A percentile compares a stretch with the other conserved stretches of the same genome.
phyloP scores from a whole-genome alignment of 2,329 filamentous ascomycete species.

The Arachnomyces sp. region DNA sequence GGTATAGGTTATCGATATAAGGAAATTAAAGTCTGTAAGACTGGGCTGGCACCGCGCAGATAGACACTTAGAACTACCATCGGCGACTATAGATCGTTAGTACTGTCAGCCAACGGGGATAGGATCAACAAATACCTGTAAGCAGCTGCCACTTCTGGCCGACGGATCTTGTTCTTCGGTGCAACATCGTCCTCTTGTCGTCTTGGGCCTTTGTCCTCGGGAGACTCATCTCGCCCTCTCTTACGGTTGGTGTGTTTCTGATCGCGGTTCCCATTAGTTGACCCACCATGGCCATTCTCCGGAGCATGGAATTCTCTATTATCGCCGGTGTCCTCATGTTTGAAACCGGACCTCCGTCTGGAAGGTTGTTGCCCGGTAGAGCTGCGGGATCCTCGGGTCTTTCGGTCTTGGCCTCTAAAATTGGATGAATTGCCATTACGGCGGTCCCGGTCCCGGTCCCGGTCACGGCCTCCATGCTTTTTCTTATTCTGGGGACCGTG shows the following conservation, averaged over 20 bases:
- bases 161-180: constrained; percentile 27
- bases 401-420: neutral
- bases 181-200: constrained; percentile 22
- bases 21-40: constrained; percentile 1
- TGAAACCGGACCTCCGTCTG: neutral
- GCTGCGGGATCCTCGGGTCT: neutral
- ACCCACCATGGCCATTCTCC: neutral
- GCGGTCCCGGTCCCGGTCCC: no score
- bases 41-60: neutral
- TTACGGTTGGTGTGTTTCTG: constrained; percentile 9
- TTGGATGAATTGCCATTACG: neutral
- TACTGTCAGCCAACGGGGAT: constrained; percentile 1
- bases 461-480: no score
- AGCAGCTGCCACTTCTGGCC: constrained; percentile 33
- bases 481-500: no score
- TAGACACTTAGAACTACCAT: constrained; percentile 22
- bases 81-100: constrained; percentile 25
- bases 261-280: constrained; percentile 4
- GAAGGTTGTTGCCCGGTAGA: neutral
- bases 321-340: neutral
- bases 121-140: constrained; percentile 26
- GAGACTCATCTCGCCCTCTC: constrained; percentile 11
- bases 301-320: neutral
- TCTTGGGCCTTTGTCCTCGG: constrained; percentile 18
- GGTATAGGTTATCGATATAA: constrained; percentile 14